These are phyloP conservation scores for Prunus salicina DNA, from an alignment of 306 rosid species.

Conservation along the genomic window DNA sequence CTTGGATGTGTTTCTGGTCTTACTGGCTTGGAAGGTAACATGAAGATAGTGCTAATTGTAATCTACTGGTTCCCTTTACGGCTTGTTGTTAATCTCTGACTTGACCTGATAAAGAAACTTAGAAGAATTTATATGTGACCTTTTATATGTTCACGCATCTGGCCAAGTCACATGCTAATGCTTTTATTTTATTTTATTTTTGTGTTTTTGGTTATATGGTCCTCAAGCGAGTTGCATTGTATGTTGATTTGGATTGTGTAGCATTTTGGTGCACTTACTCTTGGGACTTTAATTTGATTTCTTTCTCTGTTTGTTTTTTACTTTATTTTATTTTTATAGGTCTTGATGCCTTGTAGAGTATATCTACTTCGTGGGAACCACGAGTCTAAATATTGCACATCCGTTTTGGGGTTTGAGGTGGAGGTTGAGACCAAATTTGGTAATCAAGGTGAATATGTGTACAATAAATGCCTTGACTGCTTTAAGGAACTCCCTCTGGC, in stretches of 20 bases:
- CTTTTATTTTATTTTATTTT: background rate
- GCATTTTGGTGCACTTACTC: background rate
- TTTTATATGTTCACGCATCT: background rate
- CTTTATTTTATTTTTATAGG: constrained; percentile 38
- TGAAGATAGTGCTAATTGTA: constrained; percentile 14
- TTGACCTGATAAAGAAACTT: background rate
- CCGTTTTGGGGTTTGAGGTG: constrained; percentile 67
- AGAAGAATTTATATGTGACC: background rate
- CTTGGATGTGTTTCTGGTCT: constrained; percentile 73
- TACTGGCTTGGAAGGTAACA: constrained; percentile 91
- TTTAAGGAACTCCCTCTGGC: constrained; percentile 93
- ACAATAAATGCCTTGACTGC: constrained; percentile 66
- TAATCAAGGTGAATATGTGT: constrained; percentile 61
- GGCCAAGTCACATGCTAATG: constrained; percentile 2
- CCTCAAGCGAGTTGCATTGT: background rate
- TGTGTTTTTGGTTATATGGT: background rate
- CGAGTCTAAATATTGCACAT: constrained; percentile 65
- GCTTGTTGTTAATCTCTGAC: constrained; percentile 4
- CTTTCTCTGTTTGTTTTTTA: background rate
- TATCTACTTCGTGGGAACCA: constrained; percentile 87
- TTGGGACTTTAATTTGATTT: background rate
- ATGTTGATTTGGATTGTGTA: constrained; percentile 4
- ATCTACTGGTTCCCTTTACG: constrained; percentile 7
- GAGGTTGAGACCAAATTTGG: constrained; percentile 71
- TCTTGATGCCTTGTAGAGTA: constrained; percentile 87